Percentiles rank a stretch among this genome's conserved stretches.
phyloP scores from a whole-genome alignment of 2,329 filamentous ascomycete species.

The Fusarium chlamydosporum region DNA sequence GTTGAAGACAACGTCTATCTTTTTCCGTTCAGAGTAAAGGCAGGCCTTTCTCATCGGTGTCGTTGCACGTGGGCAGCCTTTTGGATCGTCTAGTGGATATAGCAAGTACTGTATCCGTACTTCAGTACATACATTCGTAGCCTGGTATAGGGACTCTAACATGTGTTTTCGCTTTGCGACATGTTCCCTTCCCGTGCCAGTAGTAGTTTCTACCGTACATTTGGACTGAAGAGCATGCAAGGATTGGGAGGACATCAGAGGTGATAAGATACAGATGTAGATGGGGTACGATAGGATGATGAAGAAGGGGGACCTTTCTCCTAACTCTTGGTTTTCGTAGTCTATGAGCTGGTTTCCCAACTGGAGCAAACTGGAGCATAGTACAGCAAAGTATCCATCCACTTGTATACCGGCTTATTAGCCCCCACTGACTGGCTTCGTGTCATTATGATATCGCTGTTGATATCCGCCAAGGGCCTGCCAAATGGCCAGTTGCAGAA shows the following conservation, averaged over 20 bases:
- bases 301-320: conserved; percentile 14
- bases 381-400: conserved; percentile 16
- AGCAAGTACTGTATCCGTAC: conserved; percentile 21
- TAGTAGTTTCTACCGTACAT: conserved; percentile 9
- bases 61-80: conserved; percentile 34
- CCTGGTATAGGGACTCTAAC: conserved; percentile 4
- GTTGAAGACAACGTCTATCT: conserved; percentile 27
- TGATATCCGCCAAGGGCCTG: conserved; percentile 22
- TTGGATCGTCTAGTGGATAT: conserved; percentile 33
- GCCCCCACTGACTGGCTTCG: conserved; percentile 4
- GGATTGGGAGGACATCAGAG: conserved; percentile 7
- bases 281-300: neutral
- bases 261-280: conserved; percentile 30
- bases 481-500: conserved; percentile 4
- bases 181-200: conserved; percentile 1
- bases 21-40: conserved; percentile 30
- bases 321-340: conserved; percentile 4
- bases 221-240: conserved; percentile 1
- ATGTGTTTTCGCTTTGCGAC: conserved; percentile 13
- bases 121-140: conserved; percentile 14
- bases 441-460: conserved; percentile 10
- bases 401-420: conserved; percentile 6
- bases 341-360: conserved; percentile 14
- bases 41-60: conserved; percentile 21
- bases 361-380: conserved; percentile 2